Base-by-base conservation (phyloP, 1,284 basidiomycete species). In the Leucoagaricus sp. region DNA sequence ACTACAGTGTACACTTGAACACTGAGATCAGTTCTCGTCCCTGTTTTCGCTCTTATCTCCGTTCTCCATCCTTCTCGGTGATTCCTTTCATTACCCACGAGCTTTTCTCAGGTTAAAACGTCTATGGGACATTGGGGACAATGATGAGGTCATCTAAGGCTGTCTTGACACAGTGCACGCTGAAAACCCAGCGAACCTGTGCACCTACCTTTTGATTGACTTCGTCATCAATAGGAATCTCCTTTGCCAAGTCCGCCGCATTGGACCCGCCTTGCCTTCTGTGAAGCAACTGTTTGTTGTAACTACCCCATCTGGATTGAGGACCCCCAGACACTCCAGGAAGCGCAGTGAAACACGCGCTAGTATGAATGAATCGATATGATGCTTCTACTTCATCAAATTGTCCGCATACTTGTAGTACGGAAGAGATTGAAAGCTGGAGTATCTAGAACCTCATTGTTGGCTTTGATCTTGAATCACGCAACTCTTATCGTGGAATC, bases 21-120 rank as follows among this genome's bases (percentile, higher is more conserved):
- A 53, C 46, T 31, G 25, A 36, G 33, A 25, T 42, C 17, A 19
- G 13, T 40, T 15, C 28, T 51, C 23, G 13, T 53, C 21, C 36
- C 29, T 53, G 31, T 33, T 33, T 12, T 54, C 53, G 53, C 33
- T 29, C 45, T 54, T 54, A 54, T 54, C 53, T 54, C 53, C 53
- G 53, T 38, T 7, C 25, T 40, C 45, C 53, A 46, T 31, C 45
- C 53, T 54, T 48, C 44, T 48, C 53, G 53, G 53, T 15, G 13
- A 19, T 41, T 44, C 19, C 31, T 40, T 21, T 38, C 25, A 26
- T 47, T 34, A 15, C 25, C 12, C 10, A 8, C 25, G 17, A n/a
- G 36, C 2, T 4, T 38, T 8, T 13, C 25, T 40, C n/a, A 8
- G 26, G 23, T 8, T 33, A 48, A 31, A 7, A 33, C 12, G 31